Percentiles rank a stretch among this genome's conserved stretches.
phyloP scores from a whole-genome alignment of 768 basidiomycete species.

The Agaricus blazei region DNA sequence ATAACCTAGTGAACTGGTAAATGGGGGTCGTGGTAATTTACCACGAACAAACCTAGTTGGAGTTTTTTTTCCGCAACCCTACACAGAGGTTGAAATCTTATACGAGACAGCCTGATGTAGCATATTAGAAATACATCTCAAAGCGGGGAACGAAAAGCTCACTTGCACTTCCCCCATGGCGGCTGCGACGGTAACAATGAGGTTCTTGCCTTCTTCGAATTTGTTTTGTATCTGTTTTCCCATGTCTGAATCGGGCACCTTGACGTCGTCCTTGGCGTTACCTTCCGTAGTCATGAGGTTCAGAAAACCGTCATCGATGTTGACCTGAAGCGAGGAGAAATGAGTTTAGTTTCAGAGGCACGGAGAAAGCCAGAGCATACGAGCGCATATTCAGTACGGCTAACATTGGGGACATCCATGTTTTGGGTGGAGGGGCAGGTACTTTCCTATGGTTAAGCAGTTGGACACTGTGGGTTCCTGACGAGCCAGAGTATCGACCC shows the following conservation, averaged over 20 bases:
- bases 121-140: not conserved
- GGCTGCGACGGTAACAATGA: conserved; percentile 78
- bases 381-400: conserved; percentile 86
- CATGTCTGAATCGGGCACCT: conserved; percentile 80
- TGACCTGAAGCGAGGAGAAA: conserved; percentile 45
- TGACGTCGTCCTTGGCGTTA: conserved; percentile 86
- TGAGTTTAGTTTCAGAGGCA: conserved; percentile 6
- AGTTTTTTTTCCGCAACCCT: too few relatives aligned
- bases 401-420: conserved; percentile 98
- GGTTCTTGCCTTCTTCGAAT: conserved; percentile 86
- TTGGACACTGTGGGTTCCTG: not conserved
- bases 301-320: conserved; percentile 92
- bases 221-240: conserved; percentile 62
- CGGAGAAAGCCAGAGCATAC: conserved; percentile 35
- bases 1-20: too few relatives aligned
- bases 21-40: too few relatives aligned
- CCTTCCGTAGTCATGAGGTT: conserved; percentile 89
- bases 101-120: conserved; percentile 63
- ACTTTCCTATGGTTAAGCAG: conserved; percentile 61
- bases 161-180: conserved; percentile 94
- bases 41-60: too few relatives aligned
- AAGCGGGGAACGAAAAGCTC: conserved; percentile 4
- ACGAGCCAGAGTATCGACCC: conserved; percentile 48
- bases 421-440: conserved; percentile 98
- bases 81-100: conserved; percentile 36